These are phyloP conservation scores for Annulohypoxylon moriforme DNA, from an alignment of 495 filamentous ascomycete species.

Conservation along the genomic window DNA sequence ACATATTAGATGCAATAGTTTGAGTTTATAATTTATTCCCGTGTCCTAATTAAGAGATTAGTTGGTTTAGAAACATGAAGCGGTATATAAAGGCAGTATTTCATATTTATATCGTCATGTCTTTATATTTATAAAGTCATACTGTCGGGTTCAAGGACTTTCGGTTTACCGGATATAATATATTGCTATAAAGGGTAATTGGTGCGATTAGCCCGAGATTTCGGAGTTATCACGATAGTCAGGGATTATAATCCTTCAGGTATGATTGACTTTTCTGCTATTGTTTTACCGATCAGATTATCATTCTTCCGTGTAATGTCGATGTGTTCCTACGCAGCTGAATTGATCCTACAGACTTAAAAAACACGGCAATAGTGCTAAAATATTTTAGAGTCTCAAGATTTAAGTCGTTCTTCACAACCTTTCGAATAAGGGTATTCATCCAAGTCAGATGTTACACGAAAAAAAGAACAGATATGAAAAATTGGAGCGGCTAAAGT, in stretches of 20 bases:
- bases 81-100: background rate
- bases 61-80: too few relatives aligned
- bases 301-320: background rate
- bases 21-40: too few relatives aligned
- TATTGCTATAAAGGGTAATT: background rate
- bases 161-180: background rate
- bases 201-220: background rate
- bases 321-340: background rate
- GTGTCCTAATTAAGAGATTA: too few relatives aligned
- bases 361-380: background rate
- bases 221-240: background rate
- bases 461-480: background rate
- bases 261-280: background rate
- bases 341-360: background rate
- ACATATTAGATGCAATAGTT: background rate
- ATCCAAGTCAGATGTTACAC: background rate
- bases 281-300: background rate
- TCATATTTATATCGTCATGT: too few relatives aligned
- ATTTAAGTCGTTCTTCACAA: background rate
- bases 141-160: too few relatives aligned
- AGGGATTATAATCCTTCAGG: background rate
- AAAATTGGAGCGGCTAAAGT: slow-evolving; percentile 8
- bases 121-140: background rate
- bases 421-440: background rate
- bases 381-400: background rate